These are phyloP conservation scores for Podaxis sp. DNA, from an alignment of 768 basidiomycete genomes.

Conservation along the genomic window DNA sequence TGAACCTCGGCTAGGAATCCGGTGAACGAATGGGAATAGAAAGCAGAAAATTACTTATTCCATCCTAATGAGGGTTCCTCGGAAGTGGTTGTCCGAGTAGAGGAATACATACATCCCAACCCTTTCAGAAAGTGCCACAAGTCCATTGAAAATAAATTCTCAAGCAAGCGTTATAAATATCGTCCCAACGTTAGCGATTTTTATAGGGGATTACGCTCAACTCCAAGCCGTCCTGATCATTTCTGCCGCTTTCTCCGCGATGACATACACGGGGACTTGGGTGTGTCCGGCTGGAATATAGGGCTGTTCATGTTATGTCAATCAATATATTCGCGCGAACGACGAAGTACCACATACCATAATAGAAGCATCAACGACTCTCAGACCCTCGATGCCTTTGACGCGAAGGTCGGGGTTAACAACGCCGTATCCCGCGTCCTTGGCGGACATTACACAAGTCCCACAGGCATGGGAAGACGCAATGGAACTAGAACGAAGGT, in stretches of 20 bases:
- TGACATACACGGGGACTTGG: slow-evolving; percentile 13
- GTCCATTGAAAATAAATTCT: too few species aligned
- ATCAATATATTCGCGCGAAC: neutral
- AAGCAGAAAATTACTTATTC: too few species aligned
- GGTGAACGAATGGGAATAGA: too few species aligned
- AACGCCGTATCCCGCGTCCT: slow-evolving; percentile 17
- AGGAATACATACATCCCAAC: too few species aligned
- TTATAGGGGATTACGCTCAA: neutral
- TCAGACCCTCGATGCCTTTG: slow-evolving; percentile 28
- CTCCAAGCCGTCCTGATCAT: slow-evolving; percentile 13
- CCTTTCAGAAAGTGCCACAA: too few species aligned
- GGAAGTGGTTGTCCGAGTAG: too few species aligned
- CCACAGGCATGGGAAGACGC: slow-evolving; percentile 27
- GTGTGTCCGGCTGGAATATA: slow-evolving; percentile 14
- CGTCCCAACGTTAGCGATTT: too few species aligned
- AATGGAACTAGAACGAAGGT: slow-evolving; percentile 17
- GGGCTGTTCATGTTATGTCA: slow-evolving; percentile 7
- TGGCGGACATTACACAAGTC: slow-evolving; percentile 27
- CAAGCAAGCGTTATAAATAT: neutral
- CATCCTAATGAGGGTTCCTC: too few species aligned
- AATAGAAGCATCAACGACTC: slow-evolving; percentile 36
- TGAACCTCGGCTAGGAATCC: too few species aligned
- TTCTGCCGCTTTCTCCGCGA: slow-evolving; percentile 16
- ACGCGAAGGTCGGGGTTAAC: slow-evolving; percentile 24
- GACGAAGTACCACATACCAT: slow-evolving; percentile 19